Evolutionary conservation across 2,329 filamentous ascomycete genomes (phyloP), one percentile per base, ranked within the genome.

Genomic region (Samsoniella hepiali): DNA sequence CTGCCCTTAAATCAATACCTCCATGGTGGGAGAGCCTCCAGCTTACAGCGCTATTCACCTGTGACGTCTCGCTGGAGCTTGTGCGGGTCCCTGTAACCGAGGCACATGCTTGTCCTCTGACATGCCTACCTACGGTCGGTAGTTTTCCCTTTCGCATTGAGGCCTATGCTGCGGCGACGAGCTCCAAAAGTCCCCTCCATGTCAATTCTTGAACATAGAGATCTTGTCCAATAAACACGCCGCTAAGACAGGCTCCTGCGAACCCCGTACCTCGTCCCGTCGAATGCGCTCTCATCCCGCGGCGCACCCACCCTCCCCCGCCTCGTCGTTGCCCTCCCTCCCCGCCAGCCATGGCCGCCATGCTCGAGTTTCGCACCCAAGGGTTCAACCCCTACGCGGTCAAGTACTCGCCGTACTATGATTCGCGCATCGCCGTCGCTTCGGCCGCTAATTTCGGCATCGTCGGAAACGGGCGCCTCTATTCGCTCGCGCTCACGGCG

Each of bases 331-430:
- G 38, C 38, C 15, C 59, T 50, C 49, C 29, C 45, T 51, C 57
- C 66, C 66, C 69, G 65, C 63, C 34, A 50, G 32, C 9, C 45
- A 80, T 80, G 78, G 77, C 78, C 76, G 80, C 81, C 73, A 97
- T 98, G 93, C 88, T 98, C 70, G 93, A 97, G 78, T 98, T 91
- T 79, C 90, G 91, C 67, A 98, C 95, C 29, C 85, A 91, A 74
- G 95, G 95, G 72, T 98, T 87, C 84, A 97, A 98, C 77, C 93
- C 93, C 71, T 97, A 96, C 79, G 91, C 91, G 69, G 93, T 97
- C 77, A 97, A 97, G 79, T 99, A 98, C 82, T 98, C 94, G 63
- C 95, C 95, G 7, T 99, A 97, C 81, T 96, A 96, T 80, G 95
- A 98, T 80, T 95, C 91, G 68, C 88, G 93, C 67, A 87, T 99